A percentile compares a stretch with the other conserved stretches of the same genome.
Conservation (phyloP, 2,329 filamentous ascomycete genomes). For the Eutypa lata region DNA sequence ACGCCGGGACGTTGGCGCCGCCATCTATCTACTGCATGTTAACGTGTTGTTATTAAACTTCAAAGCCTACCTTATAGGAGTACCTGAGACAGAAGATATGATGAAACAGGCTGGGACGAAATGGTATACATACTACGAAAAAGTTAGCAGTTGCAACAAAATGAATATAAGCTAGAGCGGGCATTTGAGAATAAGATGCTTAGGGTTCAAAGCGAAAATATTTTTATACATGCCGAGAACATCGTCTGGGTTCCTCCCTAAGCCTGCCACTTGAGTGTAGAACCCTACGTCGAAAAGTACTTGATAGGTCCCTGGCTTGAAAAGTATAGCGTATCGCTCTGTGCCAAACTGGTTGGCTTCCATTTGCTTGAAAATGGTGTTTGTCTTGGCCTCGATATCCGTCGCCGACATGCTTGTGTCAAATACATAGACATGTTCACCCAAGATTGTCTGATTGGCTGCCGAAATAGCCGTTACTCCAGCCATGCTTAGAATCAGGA, state of each 20-base stretch:
- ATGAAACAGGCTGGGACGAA: too few species aligned
- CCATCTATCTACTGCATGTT: too few species aligned
- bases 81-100: too few species aligned
- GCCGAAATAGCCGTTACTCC: slow-evolving; percentile 3
- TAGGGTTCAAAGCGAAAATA: too few species aligned
- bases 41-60: too few species aligned
- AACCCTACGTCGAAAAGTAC: slow-evolving; percentile 32
- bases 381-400: slow-evolving; percentile 25
- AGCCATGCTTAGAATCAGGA: neutral
- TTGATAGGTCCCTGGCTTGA: slow-evolving; percentile 28
- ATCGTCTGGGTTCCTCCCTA: slow-evolving; percentile 27
- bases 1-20: slow-evolving; percentile 31
- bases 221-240: too few species aligned
- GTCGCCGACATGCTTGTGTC: slow-evolving; percentile 25
- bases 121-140: too few species aligned
- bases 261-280: slow-evolving; percentile 29
- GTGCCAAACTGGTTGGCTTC: slow-evolving; percentile 31
- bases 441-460: slow-evolving; percentile 27
- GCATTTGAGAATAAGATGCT: too few species aligned
- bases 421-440: slow-evolving; percentile 31
- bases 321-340: slow-evolving; percentile 29
- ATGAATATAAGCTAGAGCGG: too few species aligned
- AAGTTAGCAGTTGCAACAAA: too few species aligned
- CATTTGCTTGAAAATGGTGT: slow-evolving; percentile 28
- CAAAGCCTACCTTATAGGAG: too few species aligned